Evolutionary conservation across 2,329 filamentous ascomycete genomes (phyloP).

Genomic region (Alternaria novae-zelandiae): DNA sequence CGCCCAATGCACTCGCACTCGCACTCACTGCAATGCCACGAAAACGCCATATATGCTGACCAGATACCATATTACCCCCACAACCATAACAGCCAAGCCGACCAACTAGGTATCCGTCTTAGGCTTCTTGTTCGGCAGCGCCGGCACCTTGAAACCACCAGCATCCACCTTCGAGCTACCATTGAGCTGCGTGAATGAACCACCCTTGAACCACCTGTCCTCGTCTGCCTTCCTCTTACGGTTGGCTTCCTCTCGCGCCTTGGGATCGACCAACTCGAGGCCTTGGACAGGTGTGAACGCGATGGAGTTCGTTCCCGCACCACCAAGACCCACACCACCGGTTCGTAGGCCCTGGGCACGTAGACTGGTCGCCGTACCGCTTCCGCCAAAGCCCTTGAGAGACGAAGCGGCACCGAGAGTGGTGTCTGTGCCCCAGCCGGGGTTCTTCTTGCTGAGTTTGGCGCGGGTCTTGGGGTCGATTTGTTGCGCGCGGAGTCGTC

Average conservation of each 20-base stretch:
- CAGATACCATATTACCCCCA: background rate
- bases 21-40: background rate
- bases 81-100: background rate
- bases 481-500: conserved; percentile 85
- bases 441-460: conserved; percentile 92
- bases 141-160: conserved; percentile 82
- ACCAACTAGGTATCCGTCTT: conserved; percentile 22
- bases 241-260: conserved; percentile 83
- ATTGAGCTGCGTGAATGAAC: conserved; percentile 91
- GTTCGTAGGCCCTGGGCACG: conserved; percentile 80
- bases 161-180: conserved; percentile 55
- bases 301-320: conserved; percentile 79
- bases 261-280: conserved; percentile 92
- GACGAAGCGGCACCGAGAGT: conserved; percentile 65
- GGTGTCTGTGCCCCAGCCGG: conserved; percentile 84
- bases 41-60: background rate
- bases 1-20: conserved; percentile 4
- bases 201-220: conserved; percentile 95
- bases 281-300: conserved; percentile 96
- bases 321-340: conserved; percentile 75
- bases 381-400: conserved; percentile 76
- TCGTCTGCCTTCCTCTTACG: conserved; percentile 93
- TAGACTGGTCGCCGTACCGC: conserved; percentile 70
- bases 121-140: conserved; percentile 74
- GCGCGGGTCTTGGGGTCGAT: conserved; percentile 93